Percentiles rank a stretch among this genome's conserved stretches.
These are phyloP conservation scores for Leccinum longicurvipes DNA, from an alignment of 768 basidiomycete species.

Conservation along the genomic window DNA sequence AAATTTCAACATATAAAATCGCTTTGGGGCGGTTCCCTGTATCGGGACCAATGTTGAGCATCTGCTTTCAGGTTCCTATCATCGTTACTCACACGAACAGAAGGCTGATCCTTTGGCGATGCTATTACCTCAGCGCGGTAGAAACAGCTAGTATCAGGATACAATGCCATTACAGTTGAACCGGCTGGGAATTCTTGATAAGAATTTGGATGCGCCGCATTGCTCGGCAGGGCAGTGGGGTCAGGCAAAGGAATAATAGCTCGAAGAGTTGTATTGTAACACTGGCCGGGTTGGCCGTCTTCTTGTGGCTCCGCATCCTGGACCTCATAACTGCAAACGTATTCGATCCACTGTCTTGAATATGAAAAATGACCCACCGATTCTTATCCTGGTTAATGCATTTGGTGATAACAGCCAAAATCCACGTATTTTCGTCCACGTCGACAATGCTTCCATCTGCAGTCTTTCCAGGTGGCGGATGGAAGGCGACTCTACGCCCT, in stretches of 20 bases:
- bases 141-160: constrained; percentile 89
- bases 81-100: constrained; percentile 36
- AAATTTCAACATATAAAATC: constrained; percentile 76
- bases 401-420: constrained; percentile 70
- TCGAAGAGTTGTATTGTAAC: constrained; percentile 66
- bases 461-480: constrained; percentile 59
- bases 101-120: constrained; percentile 48
- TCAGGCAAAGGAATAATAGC: constrained; percentile 82
- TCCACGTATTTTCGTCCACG: constrained; percentile 59
- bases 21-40: constrained; percentile 40
- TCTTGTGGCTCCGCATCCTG: constrained; percentile 84
- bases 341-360: background rate
- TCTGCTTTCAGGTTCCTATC: background rate
- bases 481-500: constrained; percentile 80
- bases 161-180: constrained; percentile 80
- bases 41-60: constrained; percentile 9
- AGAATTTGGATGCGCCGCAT: constrained; percentile 59
- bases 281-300: constrained; percentile 67
- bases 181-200: constrained; percentile 72
- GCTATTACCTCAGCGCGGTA: constrained; percentile 82
- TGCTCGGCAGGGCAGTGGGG: constrained; percentile 52
- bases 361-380: constrained; percentile 37
- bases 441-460: constrained; percentile 49
- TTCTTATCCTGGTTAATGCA: constrained; percentile 73
- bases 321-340: constrained; percentile 65